These are phyloP conservation scores for Ceratocystis diversiconidia DNA, from an alignment of 2,329 filamentous ascomycete species.

Conservation along the genomic window DNA sequence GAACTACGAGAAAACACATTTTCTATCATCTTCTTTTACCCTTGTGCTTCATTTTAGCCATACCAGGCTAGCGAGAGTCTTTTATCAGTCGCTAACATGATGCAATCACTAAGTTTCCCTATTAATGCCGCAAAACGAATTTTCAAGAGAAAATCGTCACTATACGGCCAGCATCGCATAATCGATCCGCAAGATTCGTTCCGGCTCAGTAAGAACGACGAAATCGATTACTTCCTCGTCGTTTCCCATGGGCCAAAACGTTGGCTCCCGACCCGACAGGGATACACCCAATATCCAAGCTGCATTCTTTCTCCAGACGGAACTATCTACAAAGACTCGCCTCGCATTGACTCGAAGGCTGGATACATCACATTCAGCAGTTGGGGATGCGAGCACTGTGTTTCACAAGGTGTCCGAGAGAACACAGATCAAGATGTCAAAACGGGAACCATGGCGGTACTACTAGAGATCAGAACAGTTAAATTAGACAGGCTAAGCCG, in stretches of 20 bases:
- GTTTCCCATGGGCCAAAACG: conserved; percentile 11
- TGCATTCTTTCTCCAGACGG: conserved; percentile 15
- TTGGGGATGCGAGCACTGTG: conserved; percentile 16
- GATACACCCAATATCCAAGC: conserved; percentile 12
- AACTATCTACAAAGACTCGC: conserved; percentile 12
- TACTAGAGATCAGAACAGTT: conserved; percentile 12
- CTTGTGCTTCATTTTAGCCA: background rate
- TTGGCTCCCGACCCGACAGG: conserved; percentile 11
- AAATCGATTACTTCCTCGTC: conserved; percentile 12
- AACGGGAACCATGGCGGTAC: conserved; percentile 7
- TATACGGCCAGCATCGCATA: background rate
- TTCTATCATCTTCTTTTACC: background rate
- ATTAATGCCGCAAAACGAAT: background rate
- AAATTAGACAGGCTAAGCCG: conserved; percentile 15
- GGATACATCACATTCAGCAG: conserved; percentile 15
- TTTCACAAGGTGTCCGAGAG: conserved; percentile 11
- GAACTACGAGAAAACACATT: background rate
- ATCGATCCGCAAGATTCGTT: background rate
- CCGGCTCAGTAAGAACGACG: background rate
- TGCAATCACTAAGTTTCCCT: background rate
- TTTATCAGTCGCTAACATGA: background rate
- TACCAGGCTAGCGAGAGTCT: background rate
- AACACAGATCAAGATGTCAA: background rate
- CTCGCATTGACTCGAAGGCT: conserved; percentile 5
- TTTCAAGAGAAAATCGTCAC: background rate